phyloP scores from a whole-genome alignment of 2,329 filamentous ascomycete species.

The Apiospora phragmitis region DNA sequence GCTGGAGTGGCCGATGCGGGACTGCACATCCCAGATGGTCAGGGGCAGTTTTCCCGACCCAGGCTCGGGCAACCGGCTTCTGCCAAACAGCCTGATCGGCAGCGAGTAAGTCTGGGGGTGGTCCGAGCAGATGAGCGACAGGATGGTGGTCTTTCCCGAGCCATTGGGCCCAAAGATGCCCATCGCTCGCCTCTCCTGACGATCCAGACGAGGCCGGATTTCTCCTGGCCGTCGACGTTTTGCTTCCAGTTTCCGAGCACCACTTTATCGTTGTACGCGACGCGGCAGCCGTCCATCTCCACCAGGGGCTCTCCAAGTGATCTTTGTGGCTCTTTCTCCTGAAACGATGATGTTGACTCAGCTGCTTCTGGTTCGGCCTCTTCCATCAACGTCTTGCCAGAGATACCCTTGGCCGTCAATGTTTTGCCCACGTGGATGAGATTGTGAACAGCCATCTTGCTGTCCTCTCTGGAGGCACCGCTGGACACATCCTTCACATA shows the following conservation, averaged over 20 bases:
- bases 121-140: slow-evolving; percentile 91
- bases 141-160: slow-evolving; percentile 92
- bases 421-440: slow-evolving; percentile 52
- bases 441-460: slow-evolving; percentile 47
- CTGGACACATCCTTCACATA: slow-evolving; percentile 49
- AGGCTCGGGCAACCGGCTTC: slow-evolving; percentile 73
- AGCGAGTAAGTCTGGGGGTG: slow-evolving; percentile 93
- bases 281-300: slow-evolving; percentile 82
- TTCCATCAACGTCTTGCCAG: slow-evolving; percentile 36
- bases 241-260: slow-evolving; percentile 82
- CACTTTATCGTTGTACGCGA: slow-evolving; percentile 76
- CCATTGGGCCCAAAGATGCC: slow-evolving; percentile 92
- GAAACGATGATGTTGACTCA: background rate
- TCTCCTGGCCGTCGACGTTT: slow-evolving; percentile 46
- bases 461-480: slow-evolving; percentile 46
- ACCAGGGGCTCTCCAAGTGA: slow-evolving; percentile 68
- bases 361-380: slow-evolving; percentile 12
- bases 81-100: slow-evolving; percentile 83
- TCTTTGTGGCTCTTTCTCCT: slow-evolving; percentile 7
- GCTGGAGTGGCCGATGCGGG: slow-evolving; percentile 86
- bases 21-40: slow-evolving; percentile 90
- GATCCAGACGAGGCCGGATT: slow-evolving; percentile 76
- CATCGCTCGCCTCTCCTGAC: slow-evolving; percentile 82
- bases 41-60: slow-evolving; percentile 68
- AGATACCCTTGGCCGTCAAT: slow-evolving; percentile 41